Evolutionary conservation across 2,329 filamentous ascomycete species (phyloP), one percentile per base, ranked within the genome.

Genomic region (Sclerotinia minor): DNA sequence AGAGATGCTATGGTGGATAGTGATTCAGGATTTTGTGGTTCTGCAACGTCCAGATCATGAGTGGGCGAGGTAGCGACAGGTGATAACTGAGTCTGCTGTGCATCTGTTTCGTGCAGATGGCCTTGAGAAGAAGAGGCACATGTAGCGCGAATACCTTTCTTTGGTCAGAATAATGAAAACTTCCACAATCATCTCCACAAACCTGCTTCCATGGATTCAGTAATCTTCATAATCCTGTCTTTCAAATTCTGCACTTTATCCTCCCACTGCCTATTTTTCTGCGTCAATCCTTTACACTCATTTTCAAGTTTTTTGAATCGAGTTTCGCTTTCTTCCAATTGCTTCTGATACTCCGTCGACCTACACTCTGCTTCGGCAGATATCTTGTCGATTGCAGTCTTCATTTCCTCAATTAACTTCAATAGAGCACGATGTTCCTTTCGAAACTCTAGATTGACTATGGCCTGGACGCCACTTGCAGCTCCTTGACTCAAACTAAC

Each of bases 361-460:
- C 19, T 44, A 17, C 57, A n/a, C 26, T 52, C 57, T 45, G 55
- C 32, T 32, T 61, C 45, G 19, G 19, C 47, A 26, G 65, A 67
- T 50, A 35, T 13, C 24, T 47, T 29, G n/a, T 61, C 65, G 17
- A 45, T 6, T 21, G 21, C 24, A 19, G 13, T 32, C 21, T 26
- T 53, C 41, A 67, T 44, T 17, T 45, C 65, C 32, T 53, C 45
- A 5, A 61, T n/a, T 19, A 53, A 29, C 0, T 45, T 41, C 24
- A 52, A 63, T 11, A 67, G 41, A 35, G 57, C 26, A 35, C 35
- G 24, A 35, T 63, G 45, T 26, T 63, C 65, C 8, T 63, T 63
- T 26, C 55, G 45, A 6, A 61, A 67, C 15, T 67, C 55, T 21
- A 63, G 29, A 7, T 53, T 21, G 5, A 61, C 57, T 52, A 67